Percentiles rank a stretch among this genome's conserved stretches.
These are phyloP conservation scores for Musa beccarii DNA, from an alignment of 176 grass and related monocot genomes.

Conservation along the genomic window DNA sequence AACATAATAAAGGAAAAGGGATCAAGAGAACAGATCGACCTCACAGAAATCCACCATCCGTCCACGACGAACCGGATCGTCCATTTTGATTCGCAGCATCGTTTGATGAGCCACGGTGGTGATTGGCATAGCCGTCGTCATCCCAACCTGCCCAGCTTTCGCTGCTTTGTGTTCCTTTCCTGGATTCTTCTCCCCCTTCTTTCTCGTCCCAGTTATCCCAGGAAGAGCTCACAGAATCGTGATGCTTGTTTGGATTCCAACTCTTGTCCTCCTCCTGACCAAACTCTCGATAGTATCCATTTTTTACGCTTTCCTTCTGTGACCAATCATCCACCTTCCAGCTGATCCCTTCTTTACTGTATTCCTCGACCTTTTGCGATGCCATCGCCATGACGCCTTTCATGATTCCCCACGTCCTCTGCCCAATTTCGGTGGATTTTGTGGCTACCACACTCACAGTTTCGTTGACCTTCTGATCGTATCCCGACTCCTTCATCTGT, in stretches of 20 bases:
- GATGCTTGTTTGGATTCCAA: constrained; percentile 48
- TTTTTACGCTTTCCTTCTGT: constrained; percentile 35
- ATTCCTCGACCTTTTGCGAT: constrained; percentile 88
- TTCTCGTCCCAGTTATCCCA: constrained; percentile 95
- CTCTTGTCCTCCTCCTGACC: constrained; percentile 45
- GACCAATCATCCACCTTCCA: constrained; percentile 76
- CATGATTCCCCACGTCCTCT: constrained; percentile 95
- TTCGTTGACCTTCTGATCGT: constrained; percentile 97
- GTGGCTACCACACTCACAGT: constrained; percentile 77
- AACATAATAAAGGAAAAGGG: background rate
- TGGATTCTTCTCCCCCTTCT: constrained; percentile 40
- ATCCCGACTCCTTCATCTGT: constrained; percentile 89
- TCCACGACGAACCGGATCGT: constrained; percentile 53
- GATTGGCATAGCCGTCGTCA: constrained; percentile 54
- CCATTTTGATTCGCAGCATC: constrained; percentile 57
- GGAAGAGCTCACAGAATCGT: constrained; percentile 42
- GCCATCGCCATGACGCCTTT: constrained; percentile 87
- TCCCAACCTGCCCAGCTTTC: constrained; percentile 97
- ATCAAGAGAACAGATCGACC: background rate
- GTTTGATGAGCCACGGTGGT: constrained; percentile 38
- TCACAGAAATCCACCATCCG: constrained; percentile 74
- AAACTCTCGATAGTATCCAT: constrained; percentile 64
- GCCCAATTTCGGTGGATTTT: constrained; percentile 87
- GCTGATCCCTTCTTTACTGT: constrained; percentile 60
- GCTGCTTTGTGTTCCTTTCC: constrained; percentile 13